Evolutionary conservation across 306 rosid genomes (phyloP).

Genomic region (Benincasa hispida): DNA sequence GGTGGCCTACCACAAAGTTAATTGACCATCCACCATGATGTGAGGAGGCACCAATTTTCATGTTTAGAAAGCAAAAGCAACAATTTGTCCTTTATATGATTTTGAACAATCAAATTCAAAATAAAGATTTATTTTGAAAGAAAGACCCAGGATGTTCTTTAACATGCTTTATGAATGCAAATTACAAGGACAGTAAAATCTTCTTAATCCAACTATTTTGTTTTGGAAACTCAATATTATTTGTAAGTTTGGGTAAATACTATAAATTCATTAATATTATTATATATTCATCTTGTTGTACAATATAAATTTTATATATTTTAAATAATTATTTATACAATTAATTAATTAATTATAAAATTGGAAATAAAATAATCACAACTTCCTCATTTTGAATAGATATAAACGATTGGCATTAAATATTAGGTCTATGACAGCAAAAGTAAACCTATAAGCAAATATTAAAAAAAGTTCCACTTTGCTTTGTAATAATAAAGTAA

Average conservation of each 20-base stretch:
- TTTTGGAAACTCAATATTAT: not conserved
- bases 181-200: not conserved
- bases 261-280: not conserved
- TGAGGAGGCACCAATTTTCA: slow-evolving; percentile 1
- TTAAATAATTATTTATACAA: not conserved
- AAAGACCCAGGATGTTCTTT: not conserved
- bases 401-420: not conserved
- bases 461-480: not conserved
- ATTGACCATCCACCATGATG: slow-evolving; percentile 1
- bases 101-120: not conserved
- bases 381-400: not conserved
- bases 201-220: not conserved
- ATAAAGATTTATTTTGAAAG: not conserved
- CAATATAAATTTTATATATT: not conserved
- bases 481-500: not conserved
- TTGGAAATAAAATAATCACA: not conserved
- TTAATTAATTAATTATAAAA: not conserved
- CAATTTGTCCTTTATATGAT: not conserved
- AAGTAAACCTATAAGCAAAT: not conserved
- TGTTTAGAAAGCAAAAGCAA: slow-evolving; percentile 6
- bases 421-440: not conserved
- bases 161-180: not conserved
- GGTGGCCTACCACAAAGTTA: not conserved
- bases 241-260: not conserved
- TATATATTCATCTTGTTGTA: too few relatives aligned